phyloP scores from a whole-genome alignment of 129 eudicot species.

The Saposhnikovia divaricata region DNA sequence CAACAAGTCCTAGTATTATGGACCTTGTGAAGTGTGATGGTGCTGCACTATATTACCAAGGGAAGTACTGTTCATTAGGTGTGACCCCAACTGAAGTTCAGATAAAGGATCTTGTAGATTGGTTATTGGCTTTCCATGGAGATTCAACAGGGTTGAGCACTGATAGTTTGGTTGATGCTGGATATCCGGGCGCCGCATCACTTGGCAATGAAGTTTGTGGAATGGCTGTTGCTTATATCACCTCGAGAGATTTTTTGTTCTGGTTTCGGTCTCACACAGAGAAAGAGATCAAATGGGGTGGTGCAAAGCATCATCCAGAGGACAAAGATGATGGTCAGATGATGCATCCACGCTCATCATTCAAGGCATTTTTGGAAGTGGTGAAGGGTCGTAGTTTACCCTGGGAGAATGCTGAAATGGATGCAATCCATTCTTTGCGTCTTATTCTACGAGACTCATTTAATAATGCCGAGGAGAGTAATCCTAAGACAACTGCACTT shows the following conservation, averaged over 20 bases:
- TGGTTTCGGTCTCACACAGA: constrained; percentile 75
- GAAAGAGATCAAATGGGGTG: constrained; percentile 64
- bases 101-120: constrained; percentile 39
- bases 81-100: constrained; percentile 54
- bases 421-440: constrained; percentile 75
- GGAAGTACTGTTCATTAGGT: constrained; percentile 45
- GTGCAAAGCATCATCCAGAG: constrained; percentile 56
- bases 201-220: constrained; percentile 75
- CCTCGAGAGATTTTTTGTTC: constrained; percentile 41
- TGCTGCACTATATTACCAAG: constrained; percentile 44
- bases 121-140: constrained; percentile 41
- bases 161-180: constrained; percentile 49
- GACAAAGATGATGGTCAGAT: constrained; percentile 50
- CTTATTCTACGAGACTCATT: constrained; percentile 48
- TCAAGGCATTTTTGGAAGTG: constrained; percentile 60
- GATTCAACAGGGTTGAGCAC: constrained; percentile 67
- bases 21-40: constrained; percentile 76
- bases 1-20: constrained; percentile 61
- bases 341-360: constrained; percentile 69
- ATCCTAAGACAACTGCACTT: constrained; percentile 12
- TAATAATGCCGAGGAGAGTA: constrained; percentile 28
- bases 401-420: constrained; percentile 56
- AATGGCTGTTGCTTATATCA: constrained; percentile 55
- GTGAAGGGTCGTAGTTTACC: constrained; percentile 51
- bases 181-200: constrained; percentile 43